Evolutionary conservation across 345 rosid species (phyloP).

Genomic region (Viola odorata): DNA sequence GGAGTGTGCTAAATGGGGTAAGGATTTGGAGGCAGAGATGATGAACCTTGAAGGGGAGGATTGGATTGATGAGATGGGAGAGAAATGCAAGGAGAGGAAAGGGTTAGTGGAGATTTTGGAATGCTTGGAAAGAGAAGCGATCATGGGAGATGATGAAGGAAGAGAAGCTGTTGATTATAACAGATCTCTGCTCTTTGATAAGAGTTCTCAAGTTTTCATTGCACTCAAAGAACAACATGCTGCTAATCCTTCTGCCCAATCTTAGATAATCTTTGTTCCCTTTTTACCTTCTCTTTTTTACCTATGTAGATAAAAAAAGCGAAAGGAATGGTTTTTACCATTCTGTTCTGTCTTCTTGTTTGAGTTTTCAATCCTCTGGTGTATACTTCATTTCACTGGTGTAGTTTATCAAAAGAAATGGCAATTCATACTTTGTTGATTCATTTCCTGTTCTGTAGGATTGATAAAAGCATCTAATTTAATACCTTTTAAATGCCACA

Average conservation of each 20-base stretch:
- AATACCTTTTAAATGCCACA: too few relatives aligned
- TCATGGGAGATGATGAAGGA: constrained; percentile 77
- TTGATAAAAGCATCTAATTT: too few relatives aligned
- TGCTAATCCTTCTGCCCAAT: neutral
- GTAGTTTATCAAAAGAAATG: too few relatives aligned
- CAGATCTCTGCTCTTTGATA: constrained; percentile 73
- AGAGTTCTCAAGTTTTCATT: constrained; percentile 56
- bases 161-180: constrained; percentile 61
- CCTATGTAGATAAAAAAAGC: too few relatives aligned
- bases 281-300: too few relatives aligned
- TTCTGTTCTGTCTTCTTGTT: too few relatives aligned
- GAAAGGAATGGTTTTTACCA: too few relatives aligned
- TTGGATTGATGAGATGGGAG: constrained; percentile 30
- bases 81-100: constrained; percentile 38
- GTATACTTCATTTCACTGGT: too few relatives aligned
- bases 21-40: constrained; percentile 23
- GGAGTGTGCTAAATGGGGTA: constrained; percentile 28
- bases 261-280: too few relatives aligned
- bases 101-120: constrained; percentile 55
- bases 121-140: constrained; percentile 79
- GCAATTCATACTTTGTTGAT: too few relatives aligned
- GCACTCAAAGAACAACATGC: constrained; percentile 37
- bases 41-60: constrained; percentile 26
- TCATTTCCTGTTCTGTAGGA: too few relatives aligned
- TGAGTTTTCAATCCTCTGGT: too few relatives aligned